A percentile compares a stretch with the other conserved stretches of the same genome.
These are phyloP conservation scores for Hymenoscyphus occultus DNA, from an alignment of 2,329 filamentous ascomycete species.

Conservation along the genomic window DNA sequence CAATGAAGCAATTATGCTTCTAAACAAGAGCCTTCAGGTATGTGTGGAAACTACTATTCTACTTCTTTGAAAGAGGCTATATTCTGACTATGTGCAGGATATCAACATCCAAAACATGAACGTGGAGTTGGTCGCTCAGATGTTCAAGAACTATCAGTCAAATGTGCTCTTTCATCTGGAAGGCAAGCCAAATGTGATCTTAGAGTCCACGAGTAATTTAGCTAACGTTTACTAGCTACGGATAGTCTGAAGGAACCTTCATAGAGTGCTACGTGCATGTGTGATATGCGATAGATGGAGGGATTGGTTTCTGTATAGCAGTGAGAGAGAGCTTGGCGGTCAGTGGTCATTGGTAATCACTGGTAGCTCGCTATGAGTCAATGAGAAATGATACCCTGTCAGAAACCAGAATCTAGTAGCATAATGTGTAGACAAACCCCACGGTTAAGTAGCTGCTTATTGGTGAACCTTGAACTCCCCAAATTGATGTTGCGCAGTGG, in stretches of 20 bases:
- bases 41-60: slow-evolving; percentile 11
- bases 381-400: slow-evolving; percentile 17
- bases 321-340: not conserved
- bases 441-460: not conserved
- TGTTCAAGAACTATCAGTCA: slow-evolving; percentile 99
- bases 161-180: slow-evolving; percentile 97
- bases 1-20: slow-evolving; percentile 86
- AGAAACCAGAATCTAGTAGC: not conserved
- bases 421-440: not conserved
- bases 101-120: slow-evolving; percentile 99
- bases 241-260: slow-evolving; percentile 78
- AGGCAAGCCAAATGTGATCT: slow-evolving; percentile 53
- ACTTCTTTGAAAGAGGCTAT: too few relatives aligned
- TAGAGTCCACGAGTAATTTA: slow-evolving; percentile 8
- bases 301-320: not conserved
- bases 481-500: not conserved
- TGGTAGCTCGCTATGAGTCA: slow-evolving; percentile 1
- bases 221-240: slow-evolving; percentile 57
- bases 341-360: not conserved
- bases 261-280: slow-evolving; percentile 37
- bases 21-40: slow-evolving; percentile 91
- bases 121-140: slow-evolving; percentile 93
- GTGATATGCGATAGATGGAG: not conserved
- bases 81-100: slow-evolving; percentile 54
- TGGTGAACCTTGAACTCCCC: too few relatives aligned